A percentile compares a stretch with the other conserved stretches of the same genome.
Evolutionary conservation across 441 rosid genomes (phyloP).

Genomic region (Populus hybrid): DNA sequence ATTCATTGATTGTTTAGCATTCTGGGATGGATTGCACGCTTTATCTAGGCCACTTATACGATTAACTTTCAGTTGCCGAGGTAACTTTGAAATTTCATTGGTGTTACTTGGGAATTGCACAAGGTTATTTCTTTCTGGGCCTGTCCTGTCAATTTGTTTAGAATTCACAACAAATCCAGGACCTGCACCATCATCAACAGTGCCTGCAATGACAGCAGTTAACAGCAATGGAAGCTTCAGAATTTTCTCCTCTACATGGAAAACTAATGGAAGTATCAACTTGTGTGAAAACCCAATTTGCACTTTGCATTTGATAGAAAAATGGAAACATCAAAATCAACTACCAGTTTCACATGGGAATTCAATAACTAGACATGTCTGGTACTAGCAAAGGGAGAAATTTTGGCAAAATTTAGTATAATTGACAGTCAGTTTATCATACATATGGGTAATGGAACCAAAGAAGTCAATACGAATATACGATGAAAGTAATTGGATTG

Average conservation of each 20-base stretch:
- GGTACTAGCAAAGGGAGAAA: not conserved
- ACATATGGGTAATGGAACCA: not conserved
- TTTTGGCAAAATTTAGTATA: not conserved
- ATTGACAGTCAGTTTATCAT: not conserved
- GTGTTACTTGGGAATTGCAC: conserved; percentile 37
- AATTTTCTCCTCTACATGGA: not conserved
- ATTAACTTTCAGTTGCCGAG: conserved; percentile 35
- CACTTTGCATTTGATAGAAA: not conserved
- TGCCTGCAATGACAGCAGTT: conserved; percentile 31
- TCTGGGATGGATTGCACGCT: conserved; percentile 40
- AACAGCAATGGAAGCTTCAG: conserved; percentile 1
- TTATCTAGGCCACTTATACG: conserved; percentile 33
- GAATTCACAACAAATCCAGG: conserved; percentile 49
- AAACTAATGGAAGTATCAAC: not conserved
- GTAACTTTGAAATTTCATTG: conserved; percentile 40
- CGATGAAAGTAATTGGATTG: too few relatives aligned
- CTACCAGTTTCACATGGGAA: not conserved
- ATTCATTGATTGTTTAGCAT: conserved; percentile 35
- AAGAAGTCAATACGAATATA: not conserved
- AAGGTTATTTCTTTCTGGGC: conserved; percentile 44
- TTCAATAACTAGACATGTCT: not conserved
- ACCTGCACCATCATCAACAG: conserved; percentile 44
- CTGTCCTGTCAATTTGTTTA: conserved; percentile 45
- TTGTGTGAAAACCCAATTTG: not conserved
- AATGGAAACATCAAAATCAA: conserved; percentile 1